phyloP scores from a whole-genome alignment of 1,139 yeast species.

The Scheffersomyces segobiensis region DNA sequence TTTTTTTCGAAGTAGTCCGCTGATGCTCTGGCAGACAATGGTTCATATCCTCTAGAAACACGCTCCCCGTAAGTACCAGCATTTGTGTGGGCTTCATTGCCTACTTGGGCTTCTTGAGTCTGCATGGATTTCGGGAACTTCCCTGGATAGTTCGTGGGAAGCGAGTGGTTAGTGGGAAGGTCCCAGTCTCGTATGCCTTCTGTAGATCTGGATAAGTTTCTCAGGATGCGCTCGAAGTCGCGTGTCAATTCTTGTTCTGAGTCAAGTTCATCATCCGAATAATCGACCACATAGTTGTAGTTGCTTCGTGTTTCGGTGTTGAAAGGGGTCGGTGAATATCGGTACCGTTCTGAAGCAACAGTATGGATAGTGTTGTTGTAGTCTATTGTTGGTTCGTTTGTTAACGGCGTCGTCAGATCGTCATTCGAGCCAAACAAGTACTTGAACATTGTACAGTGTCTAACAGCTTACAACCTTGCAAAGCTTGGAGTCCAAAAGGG shows the following conservation, averaged over 20 bases:
- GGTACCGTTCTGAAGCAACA: constrained; percentile 2
- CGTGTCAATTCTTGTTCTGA: constrained; percentile 11
- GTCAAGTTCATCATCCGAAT: constrained; percentile 27
- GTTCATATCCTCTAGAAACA: background rate
- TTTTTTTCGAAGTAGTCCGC: background rate
- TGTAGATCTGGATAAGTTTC: constrained; percentile 7
- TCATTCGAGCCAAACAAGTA: constrained; percentile 13
- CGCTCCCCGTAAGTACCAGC: background rate
- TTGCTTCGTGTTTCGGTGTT: background rate
- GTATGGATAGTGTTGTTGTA: constrained; percentile 28
- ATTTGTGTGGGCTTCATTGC: constrained; percentile 1
- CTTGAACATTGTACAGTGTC: constrained; percentile 5
- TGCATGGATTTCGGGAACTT: constrained; percentile 10
- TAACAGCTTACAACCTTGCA: too few species aligned
- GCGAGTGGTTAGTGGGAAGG: constrained; percentile 7
- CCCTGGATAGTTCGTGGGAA: constrained; percentile 24
- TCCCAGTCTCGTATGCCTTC: background rate
- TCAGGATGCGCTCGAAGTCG: constrained; percentile 9
- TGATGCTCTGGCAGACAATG: constrained; percentile 1
- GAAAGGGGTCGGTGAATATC: constrained; percentile 2
- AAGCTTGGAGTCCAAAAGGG: background rate
- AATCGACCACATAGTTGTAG: constrained; percentile 12
- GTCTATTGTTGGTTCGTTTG: constrained; percentile 41
- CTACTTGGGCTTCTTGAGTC: background rate
- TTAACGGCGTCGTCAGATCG: constrained; percentile 19